Conservation (phyloP, 1,139 yeast genomes). For the Blastobotrys petasosporus region DNA sequence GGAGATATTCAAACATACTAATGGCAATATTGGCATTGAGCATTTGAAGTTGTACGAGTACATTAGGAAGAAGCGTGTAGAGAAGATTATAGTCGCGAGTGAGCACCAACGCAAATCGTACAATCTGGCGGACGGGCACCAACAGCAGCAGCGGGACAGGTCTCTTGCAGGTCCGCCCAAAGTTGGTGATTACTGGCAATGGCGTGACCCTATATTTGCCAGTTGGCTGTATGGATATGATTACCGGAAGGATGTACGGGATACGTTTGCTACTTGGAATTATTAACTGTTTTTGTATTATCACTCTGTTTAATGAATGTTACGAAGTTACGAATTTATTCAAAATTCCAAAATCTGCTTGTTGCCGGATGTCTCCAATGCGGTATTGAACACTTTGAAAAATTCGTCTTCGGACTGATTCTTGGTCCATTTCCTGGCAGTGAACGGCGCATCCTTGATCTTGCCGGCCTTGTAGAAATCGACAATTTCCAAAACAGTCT, state of each 20-base stretch:
- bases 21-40: conserved; percentile 18
- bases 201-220: conserved; percentile 8
- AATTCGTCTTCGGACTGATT: conserved; percentile 45
- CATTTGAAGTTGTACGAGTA: conserved; percentile 23
- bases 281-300: not conserved
- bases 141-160: conserved; percentile 29
- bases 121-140: conserved; percentile 34
- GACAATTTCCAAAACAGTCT: conserved; percentile 56
- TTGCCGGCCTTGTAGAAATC: conserved; percentile 48
- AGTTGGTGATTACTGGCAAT: conserved; percentile 4
- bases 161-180: not conserved
- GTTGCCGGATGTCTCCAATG: conserved; percentile 41
- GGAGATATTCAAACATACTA: conserved; percentile 15
- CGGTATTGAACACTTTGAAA: conserved; percentile 46
- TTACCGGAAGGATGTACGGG: conserved; percentile 3
- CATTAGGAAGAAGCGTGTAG: conserved; percentile 31
- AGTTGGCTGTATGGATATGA: conserved; percentile 8
- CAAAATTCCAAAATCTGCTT: too few relatives aligned
- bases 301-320: too few relatives aligned
- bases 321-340: too few relatives aligned
- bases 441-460: conserved; percentile 54
- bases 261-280: conserved; percentile 4
- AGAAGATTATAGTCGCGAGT: conserved; percentile 26
- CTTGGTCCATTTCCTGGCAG: conserved; percentile 41
- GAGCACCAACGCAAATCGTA: conserved; percentile 24